Evolutionary conservation across 768 basidiomycete species (phyloP).

Genomic region (Neoboletus subvelutipes): DNA sequence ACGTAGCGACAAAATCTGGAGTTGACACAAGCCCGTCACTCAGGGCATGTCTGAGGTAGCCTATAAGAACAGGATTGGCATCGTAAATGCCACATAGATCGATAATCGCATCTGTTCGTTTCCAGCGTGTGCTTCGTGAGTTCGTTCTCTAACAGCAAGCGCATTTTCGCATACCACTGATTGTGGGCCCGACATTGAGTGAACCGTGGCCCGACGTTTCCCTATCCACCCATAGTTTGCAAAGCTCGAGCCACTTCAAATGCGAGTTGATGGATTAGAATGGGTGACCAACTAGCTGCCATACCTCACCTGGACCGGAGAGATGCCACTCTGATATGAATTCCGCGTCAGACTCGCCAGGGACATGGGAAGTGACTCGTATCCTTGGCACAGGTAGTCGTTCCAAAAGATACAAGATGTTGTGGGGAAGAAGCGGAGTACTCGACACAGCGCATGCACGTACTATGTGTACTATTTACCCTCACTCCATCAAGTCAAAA

Average conservation of each 20-base stretch:
- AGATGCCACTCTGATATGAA: constrained; percentile 68
- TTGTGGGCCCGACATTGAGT: constrained; percentile 46
- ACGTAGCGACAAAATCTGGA: constrained; percentile 59
- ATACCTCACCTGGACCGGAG: constrained; percentile 56
- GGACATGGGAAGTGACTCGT: constrained; percentile 46
- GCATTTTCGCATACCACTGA: constrained; percentile 50
- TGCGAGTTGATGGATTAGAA: neutral
- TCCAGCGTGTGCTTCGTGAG: neutral
- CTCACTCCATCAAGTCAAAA: neutral
- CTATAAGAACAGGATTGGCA: constrained; percentile 65
- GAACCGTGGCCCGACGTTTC: constrained; percentile 39
- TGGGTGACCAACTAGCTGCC: neutral
- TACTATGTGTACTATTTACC: neutral
- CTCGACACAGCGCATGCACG: neutral
- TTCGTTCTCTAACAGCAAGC: neutral
- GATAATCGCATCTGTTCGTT: constrained; percentile 61
- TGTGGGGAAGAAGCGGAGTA: constrained; percentile 1
- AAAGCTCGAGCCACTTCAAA: constrained; percentile 66
- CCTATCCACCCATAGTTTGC: constrained; percentile 59
- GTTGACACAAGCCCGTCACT: constrained; percentile 55
- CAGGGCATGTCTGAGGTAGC: constrained; percentile 63
- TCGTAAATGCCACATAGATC: constrained; percentile 66
- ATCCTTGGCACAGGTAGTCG: neutral
- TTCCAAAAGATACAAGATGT: neutral
- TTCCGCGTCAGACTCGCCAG: constrained; percentile 69